phyloP scores from a whole-genome alignment of 2,329 filamentous ascomycete genomes.

The Diaporthe sp. region DNA sequence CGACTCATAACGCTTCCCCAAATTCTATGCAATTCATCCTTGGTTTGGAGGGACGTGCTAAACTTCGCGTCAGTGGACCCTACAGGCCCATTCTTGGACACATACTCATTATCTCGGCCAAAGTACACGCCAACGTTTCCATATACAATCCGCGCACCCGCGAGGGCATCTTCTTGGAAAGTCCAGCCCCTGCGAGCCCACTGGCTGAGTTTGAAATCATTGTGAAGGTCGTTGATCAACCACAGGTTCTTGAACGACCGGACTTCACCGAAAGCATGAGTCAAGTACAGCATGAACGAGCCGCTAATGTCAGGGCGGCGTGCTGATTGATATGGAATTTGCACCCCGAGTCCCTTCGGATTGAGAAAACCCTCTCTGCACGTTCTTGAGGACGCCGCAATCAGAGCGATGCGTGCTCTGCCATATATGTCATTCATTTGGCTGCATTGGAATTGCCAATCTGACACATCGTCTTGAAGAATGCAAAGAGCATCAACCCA shows the following conservation, averaged over 20 bases:
- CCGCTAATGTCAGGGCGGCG: not conserved
- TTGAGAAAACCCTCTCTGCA: not conserved
- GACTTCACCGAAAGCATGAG: not conserved
- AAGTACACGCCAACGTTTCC: not conserved
- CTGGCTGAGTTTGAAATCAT: not conserved
- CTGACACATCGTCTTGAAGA: not conserved
- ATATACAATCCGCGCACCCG: not conserved
- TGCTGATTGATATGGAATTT: not conserved
- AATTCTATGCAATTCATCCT: not conserved
- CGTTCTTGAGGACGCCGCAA: conserved; percentile 14
- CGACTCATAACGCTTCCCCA: not conserved
- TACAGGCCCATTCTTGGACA: not conserved
- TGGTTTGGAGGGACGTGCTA: not conserved
- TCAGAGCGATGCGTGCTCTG: not conserved
- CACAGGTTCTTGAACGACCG: no score
- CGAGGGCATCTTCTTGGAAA: conserved; percentile 5
- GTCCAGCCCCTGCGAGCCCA: conserved; percentile 27
- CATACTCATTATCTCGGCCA: not conserved
- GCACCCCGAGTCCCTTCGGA: not conserved
- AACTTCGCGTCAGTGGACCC: rapidly evolving
- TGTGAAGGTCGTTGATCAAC: not conserved
- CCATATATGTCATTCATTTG: conserved; percentile 12
- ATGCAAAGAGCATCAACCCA: conserved; percentile 25
- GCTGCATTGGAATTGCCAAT: not conserved
- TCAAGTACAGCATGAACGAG: not conserved